A percentile compares a stretch with the other conserved stretches of the same genome.
Evolutionary conservation across 1,284 basidiomycete species (phyloP).

Genomic region (Porodaedalea pini): DNA sequence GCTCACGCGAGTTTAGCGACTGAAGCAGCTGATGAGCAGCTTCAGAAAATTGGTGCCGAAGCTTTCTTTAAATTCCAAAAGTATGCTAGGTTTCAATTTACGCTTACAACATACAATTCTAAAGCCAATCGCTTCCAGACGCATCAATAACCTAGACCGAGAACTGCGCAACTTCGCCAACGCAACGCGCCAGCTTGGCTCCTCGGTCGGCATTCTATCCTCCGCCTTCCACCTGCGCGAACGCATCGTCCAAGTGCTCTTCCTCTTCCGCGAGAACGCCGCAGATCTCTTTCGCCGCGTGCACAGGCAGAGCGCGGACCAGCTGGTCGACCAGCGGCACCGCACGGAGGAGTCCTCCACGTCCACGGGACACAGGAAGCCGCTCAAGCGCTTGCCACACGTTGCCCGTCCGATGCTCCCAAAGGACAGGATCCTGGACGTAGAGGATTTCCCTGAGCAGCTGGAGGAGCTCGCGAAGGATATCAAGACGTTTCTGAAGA

Average conservation of each 20-base stretch:
- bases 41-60: constrained; percentile 61
- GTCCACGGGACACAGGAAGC: constrained; percentile 25
- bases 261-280: constrained; percentile 66
- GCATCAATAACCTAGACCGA: constrained; percentile 59
- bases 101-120: not conserved
- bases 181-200: constrained; percentile 67
- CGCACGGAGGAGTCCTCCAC: constrained; percentile 34
- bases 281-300: constrained; percentile 68
- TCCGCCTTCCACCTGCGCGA: constrained; percentile 67
- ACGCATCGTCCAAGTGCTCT: constrained; percentile 59
- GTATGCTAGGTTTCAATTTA: constrained; percentile 31
- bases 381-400: constrained; percentile 38
- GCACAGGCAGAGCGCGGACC: constrained; percentile 42
- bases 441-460: constrained; percentile 62
- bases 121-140: constrained; percentile 33
- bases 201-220: constrained; percentile 67
- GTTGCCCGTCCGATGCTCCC: constrained; percentile 49
- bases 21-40: constrained; percentile 65
- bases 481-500: constrained; percentile 59
- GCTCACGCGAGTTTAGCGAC: constrained; percentile 10
- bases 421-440: constrained; percentile 41
- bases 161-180: constrained; percentile 72
- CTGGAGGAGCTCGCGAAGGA: constrained; percentile 56
- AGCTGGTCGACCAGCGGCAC: constrained; percentile 35
- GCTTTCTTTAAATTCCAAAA: constrained; percentile 58